Percentiles rank a stretch among this genome's conserved stretches.
Conservation (phyloP, 225 moss, liverwort and hornwort species). For the Ulota crispa region DNA sequence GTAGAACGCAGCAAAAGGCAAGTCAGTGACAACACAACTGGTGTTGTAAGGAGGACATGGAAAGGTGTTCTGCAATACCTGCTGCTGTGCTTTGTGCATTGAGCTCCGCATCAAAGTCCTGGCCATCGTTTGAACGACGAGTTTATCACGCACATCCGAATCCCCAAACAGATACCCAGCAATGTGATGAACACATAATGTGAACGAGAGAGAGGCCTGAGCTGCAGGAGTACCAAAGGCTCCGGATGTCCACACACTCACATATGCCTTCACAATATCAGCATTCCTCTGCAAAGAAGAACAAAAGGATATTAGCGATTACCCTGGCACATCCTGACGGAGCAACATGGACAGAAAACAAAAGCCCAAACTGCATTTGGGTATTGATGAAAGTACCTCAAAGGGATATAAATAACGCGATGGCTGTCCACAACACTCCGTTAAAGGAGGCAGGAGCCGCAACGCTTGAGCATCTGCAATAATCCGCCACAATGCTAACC, state of each 20-base stretch:
- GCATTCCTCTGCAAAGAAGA: conserved; percentile 56
- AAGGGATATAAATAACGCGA: conserved; percentile 60
- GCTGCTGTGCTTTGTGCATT: conserved; percentile 59
- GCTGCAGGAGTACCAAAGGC: conserved; percentile 61
- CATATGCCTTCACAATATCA: conserved; percentile 66
- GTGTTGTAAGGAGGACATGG: background rate
- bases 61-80: conserved; percentile 45
- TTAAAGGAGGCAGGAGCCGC: conserved; percentile 78
- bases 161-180: conserved; percentile 61
- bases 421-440: conserved; percentile 64
- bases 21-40: background rate
- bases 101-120: conserved; percentile 77
- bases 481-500: conserved; percentile 77
- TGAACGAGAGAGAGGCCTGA: conserved; percentile 58
- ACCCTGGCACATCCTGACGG: background rate
- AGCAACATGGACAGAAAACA: background rate
- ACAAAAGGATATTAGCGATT: conserved; percentile 13
- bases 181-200: conserved; percentile 73
- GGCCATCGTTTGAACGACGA: conserved; percentile 42
- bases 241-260: conserved; percentile 77
- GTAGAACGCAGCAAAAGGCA: background rate
- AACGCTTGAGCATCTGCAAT: conserved; percentile 69
- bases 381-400: conserved; percentile 49
- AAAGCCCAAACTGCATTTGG: background rate
- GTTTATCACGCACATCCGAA: conserved; percentile 29